Base-by-base conservation (phyloP, 106 monocot genomes). In the Phalaenopsis equestris region DNA sequence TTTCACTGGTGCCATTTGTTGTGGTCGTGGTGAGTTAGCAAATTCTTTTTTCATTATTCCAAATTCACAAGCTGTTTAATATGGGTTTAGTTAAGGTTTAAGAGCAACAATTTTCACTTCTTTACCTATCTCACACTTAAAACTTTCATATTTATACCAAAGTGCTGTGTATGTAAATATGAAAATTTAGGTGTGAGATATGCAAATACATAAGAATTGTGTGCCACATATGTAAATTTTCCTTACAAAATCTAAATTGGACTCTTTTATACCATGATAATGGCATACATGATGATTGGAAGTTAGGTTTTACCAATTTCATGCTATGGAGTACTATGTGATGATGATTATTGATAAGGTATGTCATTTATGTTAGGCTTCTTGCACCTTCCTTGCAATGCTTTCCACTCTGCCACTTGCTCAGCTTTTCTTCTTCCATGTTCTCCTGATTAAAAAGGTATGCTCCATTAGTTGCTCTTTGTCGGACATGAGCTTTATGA, bases 401-500 rank as follows among this genome's bases (percentile, higher is more conserved):
- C 23, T 91, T 76, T 89, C 94, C 4, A 86, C 94, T 41, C 45
- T 94, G 49, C 94, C 94, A 78, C 87, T 94, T 42, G 91, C 88
- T 10, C 94, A 94, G 70, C 94, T 94, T 75, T 94, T 94, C 82
- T 91, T 89, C 87, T 94, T 94, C 61, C 94, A 94, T 55, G 81
- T 94, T 57, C 89, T 94, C 75, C 85, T 94, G 37, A 86, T 94
- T 68, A 91, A 91, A 75, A 93, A 93, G 89, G 93, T 86, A 84
- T 80, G 37, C 30, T 76, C 48, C 42, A 46, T 24, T 45, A 49
- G 48, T 76, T 76, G 6, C 45, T 74, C 43, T 74, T 74, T 74
- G 43, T n/a, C 17, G 43, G 70, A 16, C 70, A 70, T 45, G 8
- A 43, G 41, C 14, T 42, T 30, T 74, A 74, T 74, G 41, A 2